Base-by-base conservation (phyloP, 164 flowering plant genomes). In the Buxus sempervirens region DNA sequence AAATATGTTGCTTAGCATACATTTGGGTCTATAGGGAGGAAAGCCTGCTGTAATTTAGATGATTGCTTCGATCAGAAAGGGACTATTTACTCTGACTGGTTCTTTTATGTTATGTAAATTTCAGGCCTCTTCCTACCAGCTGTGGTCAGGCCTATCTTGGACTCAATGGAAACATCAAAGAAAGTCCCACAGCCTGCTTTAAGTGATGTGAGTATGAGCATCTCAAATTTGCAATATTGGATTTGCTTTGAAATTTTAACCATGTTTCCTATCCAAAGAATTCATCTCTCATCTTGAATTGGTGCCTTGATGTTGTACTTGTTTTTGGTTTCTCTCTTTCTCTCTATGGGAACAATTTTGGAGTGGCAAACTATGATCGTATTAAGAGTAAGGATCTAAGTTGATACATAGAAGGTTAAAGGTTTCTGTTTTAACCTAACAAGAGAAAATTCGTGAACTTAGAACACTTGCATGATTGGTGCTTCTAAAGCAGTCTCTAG, bases 51-150 rank as follows among this genome's bases (percentile, higher is more conserved):
- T 54, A 7, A 16, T 28, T 21, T 63, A n/a, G 14, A 42, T 9
- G 51, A 45, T 42, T n/a, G 5, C 19, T 57, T 23, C 18, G 21
- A 9, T 32, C 12, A 18, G 64, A 10, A 9, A 13, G 3, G 18
- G 27, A 57, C 13, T 20, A 5, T n/a, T 51, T 57, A 15, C 55
- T 70, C 36, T 59, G 56, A 66, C 60, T 28, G 22, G 22, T 54
- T 66, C 6, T 16, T 63, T 59, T 62, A 10, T 32, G 38, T 59
- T 66, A 13, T 32, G 22, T 20, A 67, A 64, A 16, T 72, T 74
- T 64, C 86, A 95, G 97, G 97, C 38, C 90, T 95, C 27, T 89
- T 90, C 77, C 97, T 95, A 70, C 99, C 99, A 57, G 97, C 97
- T 72, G 90, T 95, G 41, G 99, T 95, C 60, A 86, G 96, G 79